These are phyloP conservation scores for Epicoccum sorghinum DNA, from an alignment of 2,329 filamentous ascomycete genomes.

Conservation along the genomic window DNA sequence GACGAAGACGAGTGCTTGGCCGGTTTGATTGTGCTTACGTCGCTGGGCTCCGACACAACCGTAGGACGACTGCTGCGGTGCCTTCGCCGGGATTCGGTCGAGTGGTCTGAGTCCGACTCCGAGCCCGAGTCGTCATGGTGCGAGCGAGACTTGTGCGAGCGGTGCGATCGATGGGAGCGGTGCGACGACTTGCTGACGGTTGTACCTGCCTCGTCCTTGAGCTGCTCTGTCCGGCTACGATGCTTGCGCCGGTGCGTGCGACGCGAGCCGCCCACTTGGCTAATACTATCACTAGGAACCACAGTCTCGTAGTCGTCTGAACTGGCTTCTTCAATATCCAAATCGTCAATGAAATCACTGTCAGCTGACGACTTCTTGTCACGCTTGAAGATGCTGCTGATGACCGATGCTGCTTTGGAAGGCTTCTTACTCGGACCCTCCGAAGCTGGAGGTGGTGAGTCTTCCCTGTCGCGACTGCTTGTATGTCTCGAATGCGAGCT, in stretches of 20 bases:
- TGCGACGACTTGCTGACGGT: slow-evolving; percentile 41
- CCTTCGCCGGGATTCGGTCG: slow-evolving; percentile 25
- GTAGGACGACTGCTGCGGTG: slow-evolving; percentile 28
- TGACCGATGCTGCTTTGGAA: slow-evolving; percentile 39
- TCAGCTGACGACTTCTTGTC: slow-evolving; percentile 38
- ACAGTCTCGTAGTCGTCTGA: slow-evolving; percentile 53
- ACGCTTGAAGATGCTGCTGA: slow-evolving; percentile 47
- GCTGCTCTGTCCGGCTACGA: slow-evolving; percentile 21
- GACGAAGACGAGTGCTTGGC: slow-evolving; percentile 20
- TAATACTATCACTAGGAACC: slow-evolving; percentile 56
- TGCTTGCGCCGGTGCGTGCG: slow-evolving; percentile 40
- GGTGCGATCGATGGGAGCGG: slow-evolving; percentile 29
- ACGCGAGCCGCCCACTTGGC: slow-evolving; percentile 43
- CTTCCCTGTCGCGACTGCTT: slow-evolving; percentile 31
- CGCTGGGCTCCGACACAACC: slow-evolving; percentile 42
- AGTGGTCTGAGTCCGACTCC: slow-evolving; percentile 22
- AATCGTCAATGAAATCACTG: slow-evolving; percentile 44
- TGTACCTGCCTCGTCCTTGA: slow-evolving; percentile 22
- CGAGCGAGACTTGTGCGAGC: slow-evolving; percentile 33
- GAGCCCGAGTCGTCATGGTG: slow-evolving; percentile 4
- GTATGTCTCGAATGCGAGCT: slow-evolving; percentile 32
- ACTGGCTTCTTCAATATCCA: slow-evolving; percentile 42
- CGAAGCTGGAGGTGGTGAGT: slow-evolving; percentile 29
- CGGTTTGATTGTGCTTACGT: slow-evolving; percentile 44
- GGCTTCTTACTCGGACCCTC: slow-evolving; percentile 28